phyloP scores from a whole-genome alignment of 2,329 filamentous ascomycete species.

The Botryotinia globosa region DNA sequence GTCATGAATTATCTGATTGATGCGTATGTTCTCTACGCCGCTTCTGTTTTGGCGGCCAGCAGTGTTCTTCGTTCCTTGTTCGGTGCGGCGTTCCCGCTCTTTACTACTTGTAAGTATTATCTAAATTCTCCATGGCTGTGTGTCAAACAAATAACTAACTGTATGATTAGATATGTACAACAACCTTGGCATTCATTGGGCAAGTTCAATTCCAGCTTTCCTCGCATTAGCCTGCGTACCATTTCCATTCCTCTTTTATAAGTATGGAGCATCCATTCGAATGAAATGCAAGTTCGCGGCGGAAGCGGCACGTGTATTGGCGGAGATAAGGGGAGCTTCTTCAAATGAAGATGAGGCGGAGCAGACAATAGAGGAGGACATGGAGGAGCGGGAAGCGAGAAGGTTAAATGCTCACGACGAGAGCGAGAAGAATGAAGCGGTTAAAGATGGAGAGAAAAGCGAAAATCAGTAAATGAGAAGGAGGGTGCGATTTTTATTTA shows the following conservation, averaged over 20 bases:
- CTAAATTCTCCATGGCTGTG: neutral
- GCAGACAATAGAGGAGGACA: slow-evolving; percentile 16
- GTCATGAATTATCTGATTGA: slow-evolving; percentile 67
- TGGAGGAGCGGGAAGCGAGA: slow-evolving; percentile 15
- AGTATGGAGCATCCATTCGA: slow-evolving; percentile 63
- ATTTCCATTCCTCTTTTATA: slow-evolving; percentile 75
- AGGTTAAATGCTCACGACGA: neutral
- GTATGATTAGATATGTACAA: slow-evolving; percentile 19
- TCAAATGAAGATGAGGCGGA: slow-evolving; percentile 6
- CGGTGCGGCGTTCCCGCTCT: slow-evolving; percentile 68
- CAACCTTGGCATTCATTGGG: slow-evolving; percentile 71
- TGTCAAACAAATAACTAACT: slow-evolving; percentile 11
- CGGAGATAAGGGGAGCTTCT: neutral
- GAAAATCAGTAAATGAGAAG: neutral
- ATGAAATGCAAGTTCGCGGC: slow-evolving; percentile 66
- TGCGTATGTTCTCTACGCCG: slow-evolving; percentile 69
- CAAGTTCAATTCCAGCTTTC: slow-evolving; percentile 69
- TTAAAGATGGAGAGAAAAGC: neutral
- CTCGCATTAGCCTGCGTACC: slow-evolving; percentile 68
- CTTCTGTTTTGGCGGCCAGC: slow-evolving; percentile 71
- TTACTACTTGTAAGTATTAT: slow-evolving; percentile 49
- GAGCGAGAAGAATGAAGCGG: neutral
- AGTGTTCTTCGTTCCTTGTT: slow-evolving; percentile 69
- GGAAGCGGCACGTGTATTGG: slow-evolving; percentile 48
- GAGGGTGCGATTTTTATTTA: neutral